Evolutionary conservation across 805 yeast species (phyloP), one percentile per base, ranked within the genome.

Genomic region (Maudiozyma bulderi): DNA sequence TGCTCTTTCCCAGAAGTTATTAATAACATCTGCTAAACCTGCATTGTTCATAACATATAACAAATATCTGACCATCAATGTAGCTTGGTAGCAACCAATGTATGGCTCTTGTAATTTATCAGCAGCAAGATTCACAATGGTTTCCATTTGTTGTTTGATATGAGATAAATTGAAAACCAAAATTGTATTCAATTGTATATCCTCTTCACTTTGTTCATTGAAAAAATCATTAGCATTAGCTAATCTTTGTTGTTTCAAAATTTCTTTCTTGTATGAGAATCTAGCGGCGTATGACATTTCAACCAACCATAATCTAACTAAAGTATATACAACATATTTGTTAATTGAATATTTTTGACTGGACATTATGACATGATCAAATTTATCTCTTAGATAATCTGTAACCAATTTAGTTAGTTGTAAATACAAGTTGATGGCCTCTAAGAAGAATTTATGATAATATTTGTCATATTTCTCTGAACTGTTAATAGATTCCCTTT

Each of bases 41-140:
- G 41, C 48, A 32, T 48, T 47, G 10, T 55, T 52, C 20, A 53
- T 50, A 5, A 55, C 39, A 43, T 56, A 54, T 4, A 50, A 8
- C 2, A 57, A 41, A 43, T 56, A 58, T 46, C 42, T 49, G 9
- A 54, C 47, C 47, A 56, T 46, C 20, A 53, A 45, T 7, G 45
- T 46, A 8, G 58, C 49, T 41, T 52, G 51, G 35, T 44, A 52
- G 11, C 51, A 50, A 7, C 52, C 50, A 44, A 54, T 46, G 41
- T 57, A 57, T 15, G 43, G 20, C 0, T 47, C 52, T 30, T 44
- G 45, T 6, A 54, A 29, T 26, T 43, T 41, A 6, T 45, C 40
- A 3, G 44, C 43, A 3, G 47, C 44, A 2, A 51, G 26, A 34
- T 52, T 50, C 3, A 45, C 33, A 6, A 48, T 35, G 2, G 40